Evolutionary conservation across 2,329 filamentous ascomycete species (phyloP).

Genomic region (Fusarium clavum): DNA sequence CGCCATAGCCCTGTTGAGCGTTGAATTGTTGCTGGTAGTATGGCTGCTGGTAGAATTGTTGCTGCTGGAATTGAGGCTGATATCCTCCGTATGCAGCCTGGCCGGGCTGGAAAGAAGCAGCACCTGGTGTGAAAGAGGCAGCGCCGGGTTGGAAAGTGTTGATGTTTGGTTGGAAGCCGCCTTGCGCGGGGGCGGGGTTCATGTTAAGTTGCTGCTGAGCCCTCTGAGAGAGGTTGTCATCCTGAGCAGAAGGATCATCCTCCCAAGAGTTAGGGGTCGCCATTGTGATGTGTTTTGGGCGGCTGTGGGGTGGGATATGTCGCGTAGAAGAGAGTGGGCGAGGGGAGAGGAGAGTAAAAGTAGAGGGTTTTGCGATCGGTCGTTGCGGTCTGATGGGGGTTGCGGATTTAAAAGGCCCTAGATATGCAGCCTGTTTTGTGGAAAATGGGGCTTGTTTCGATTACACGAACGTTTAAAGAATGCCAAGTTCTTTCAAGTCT

Average conservation of each 20-base stretch:
- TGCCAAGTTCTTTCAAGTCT: conserved; percentile 12
- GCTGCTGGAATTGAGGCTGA: conserved; percentile 64
- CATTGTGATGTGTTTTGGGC: conserved; percentile 65
- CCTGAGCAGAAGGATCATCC: conserved; percentile 82
- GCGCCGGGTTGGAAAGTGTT: conserved; percentile 80
- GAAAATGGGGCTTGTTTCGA: conserved; percentile 29
- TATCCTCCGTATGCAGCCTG: conserved; percentile 72
- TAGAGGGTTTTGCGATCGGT: conserved; percentile 35
- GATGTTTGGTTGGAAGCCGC: conserved; percentile 63
- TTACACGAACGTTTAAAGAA: conserved; percentile 11
- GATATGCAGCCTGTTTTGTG: conserved; percentile 35
- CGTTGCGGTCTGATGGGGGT: conserved; percentile 42
- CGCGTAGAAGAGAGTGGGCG: conserved; percentile 17
- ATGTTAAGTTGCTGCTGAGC: conserved; percentile 80
- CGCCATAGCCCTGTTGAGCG: conserved; percentile 60
- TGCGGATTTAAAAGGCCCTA: conserved; percentile 42
- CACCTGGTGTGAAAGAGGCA: conserved; percentile 77
- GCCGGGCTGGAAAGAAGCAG: conserved; percentile 76
- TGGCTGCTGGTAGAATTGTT: conserved; percentile 63
- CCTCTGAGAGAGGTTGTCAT: conserved; percentile 82
- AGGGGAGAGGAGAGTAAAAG: conserved; percentile 18
- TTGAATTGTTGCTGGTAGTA: conserved; percentile 71
- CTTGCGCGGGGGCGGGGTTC: conserved; percentile 63
- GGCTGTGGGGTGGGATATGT: conserved; percentile 12
- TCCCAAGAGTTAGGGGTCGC: conserved; percentile 96